phyloP scores from a whole-genome alignment of 75 land plant genomes.

The Pinus taeda region DNA sequence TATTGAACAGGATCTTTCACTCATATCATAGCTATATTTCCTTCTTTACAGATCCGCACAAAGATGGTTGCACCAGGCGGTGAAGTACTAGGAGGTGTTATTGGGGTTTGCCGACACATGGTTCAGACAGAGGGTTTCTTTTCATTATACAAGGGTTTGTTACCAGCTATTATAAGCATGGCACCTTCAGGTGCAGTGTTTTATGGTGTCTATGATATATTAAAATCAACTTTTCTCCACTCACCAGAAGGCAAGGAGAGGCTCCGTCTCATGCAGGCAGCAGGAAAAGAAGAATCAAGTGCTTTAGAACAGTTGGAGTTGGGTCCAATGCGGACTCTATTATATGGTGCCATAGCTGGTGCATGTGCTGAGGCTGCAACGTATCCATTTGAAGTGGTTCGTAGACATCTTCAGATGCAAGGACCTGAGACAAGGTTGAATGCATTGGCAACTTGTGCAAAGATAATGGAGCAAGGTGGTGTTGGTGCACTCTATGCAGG shows the following conservation, averaged over 20 bases:
- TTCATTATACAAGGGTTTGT: slow-evolving; percentile 66
- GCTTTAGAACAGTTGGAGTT: slow-evolving; percentile 76
- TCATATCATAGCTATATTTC: not conserved
- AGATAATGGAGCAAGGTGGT: slow-evolving; percentile 75
- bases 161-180: slow-evolving; percentile 71
- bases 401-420: slow-evolving; percentile 89
- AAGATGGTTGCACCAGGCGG: slow-evolving; percentile 86
- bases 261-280: slow-evolving; percentile 22
- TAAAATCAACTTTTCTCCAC: slow-evolving; percentile 68
- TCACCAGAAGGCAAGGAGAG: slow-evolving; percentile 73
- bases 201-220: slow-evolving; percentile 88
- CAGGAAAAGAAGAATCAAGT: slow-evolving; percentile 40
- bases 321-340: slow-evolving; percentile 72
- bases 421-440: slow-evolving; percentile 38
- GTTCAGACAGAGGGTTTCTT: slow-evolving; percentile 72
- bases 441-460: slow-evolving; percentile 54
- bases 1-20: not conserved
- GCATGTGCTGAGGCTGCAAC: slow-evolving; percentile 82
- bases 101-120: slow-evolving; percentile 71
- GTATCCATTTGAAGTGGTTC: slow-evolving; percentile 90
- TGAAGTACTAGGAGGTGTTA: slow-evolving; percentile 78
- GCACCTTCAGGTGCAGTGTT: slow-evolving; percentile 86
- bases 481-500: slow-evolving; percentile 85
- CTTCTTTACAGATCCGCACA: slow-evolving; percentile 71
- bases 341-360: slow-evolving; percentile 87